A percentile compares a stretch with the other conserved stretches of the same genome.
Evolutionary conservation across 2,329 filamentous ascomycete genomes (phyloP).

Genomic region (Tolypocladium amazonense): DNA sequence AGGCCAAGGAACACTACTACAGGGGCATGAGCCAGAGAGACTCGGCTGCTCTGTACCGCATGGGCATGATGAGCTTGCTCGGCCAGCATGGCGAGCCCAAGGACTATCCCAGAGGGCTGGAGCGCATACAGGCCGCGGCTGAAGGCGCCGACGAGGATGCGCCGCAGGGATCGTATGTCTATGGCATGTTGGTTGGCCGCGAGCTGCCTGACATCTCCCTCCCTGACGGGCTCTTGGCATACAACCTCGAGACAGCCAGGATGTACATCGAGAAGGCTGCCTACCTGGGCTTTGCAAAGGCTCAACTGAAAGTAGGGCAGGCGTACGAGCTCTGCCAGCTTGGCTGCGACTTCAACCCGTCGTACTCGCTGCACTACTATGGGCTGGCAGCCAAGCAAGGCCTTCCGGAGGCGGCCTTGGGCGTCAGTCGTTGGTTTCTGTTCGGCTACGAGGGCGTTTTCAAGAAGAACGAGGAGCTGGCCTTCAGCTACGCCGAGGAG

Average conservation of each 20-base stretch:
- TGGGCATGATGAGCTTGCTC: slow-evolving; percentile 96
- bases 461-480: slow-evolving; percentile 88
- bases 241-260: slow-evolving; percentile 62
- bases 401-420: slow-evolving; percentile 86
- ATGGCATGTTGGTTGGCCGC: slow-evolving; percentile 85
- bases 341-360: slow-evolving; percentile 88
- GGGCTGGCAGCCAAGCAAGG: slow-evolving; percentile 85
- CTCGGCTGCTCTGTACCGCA: slow-evolving; percentile 73
- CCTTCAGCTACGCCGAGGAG: slow-evolving; percentile 81
- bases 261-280: slow-evolving; percentile 94
- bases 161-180: slow-evolving; percentile 89
- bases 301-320: slow-evolving; percentile 93
- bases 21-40: slow-evolving; percentile 70
- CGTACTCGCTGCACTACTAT: slow-evolving; percentile 90
- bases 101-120: slow-evolving; percentile 66
- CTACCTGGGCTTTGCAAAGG: slow-evolving; percentile 90
- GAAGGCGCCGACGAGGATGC: slow-evolving; percentile 90
- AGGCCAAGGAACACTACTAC: slow-evolving; percentile 85
- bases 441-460: slow-evolving; percentile 91
- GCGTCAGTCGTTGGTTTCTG: slow-evolving; percentile 96
- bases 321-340: slow-evolving; percentile 91
- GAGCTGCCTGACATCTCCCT: slow-evolving; percentile 86
- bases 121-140: slow-evolving; percentile 74
- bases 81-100: slow-evolving; percentile 87
- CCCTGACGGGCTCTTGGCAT: slow-evolving; percentile 57